phyloP scores from a whole-genome alignment of 495 filamentous ascomycete species.

The Letharia lupina region DNA sequence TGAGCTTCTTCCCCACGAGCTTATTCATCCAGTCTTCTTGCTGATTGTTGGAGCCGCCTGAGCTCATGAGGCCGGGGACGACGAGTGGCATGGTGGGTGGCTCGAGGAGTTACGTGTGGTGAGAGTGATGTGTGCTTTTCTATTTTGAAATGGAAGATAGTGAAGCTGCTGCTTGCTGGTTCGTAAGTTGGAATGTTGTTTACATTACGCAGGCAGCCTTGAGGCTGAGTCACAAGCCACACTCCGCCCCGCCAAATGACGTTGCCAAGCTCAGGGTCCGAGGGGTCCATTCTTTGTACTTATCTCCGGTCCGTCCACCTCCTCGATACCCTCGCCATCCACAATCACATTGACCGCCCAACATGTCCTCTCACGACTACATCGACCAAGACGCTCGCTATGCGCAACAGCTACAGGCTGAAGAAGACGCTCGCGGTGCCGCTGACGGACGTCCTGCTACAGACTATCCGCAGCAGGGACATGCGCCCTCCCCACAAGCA shows the following conservation, averaged over 20 bases:
- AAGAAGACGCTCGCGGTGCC: conserved; percentile 4
- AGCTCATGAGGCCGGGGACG: conserved; percentile 54
- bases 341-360: background rate
- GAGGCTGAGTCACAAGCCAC: conserved; percentile 10
- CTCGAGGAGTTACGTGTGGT: background rate
- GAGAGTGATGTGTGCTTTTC: background rate
- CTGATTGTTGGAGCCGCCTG: conserved; percentile 33
- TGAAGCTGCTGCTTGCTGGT: background rate
- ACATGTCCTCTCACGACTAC: background rate
- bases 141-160: background rate
- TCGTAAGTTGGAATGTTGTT: background rate
- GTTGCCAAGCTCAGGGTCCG: conserved; percentile 1
- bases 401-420: background rate
- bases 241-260: conserved; percentile 13
- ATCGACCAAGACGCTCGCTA: background rate
- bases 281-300: background rate
- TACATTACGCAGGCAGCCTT: background rate
- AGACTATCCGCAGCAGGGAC: background rate
- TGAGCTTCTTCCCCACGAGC: conserved; percentile 67
- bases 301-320: background rate
- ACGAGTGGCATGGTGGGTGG: conserved; percentile 73
- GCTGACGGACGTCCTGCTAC: conserved; percentile 2
- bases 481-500: background rate
- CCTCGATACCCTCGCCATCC: background rate
- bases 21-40: conserved; percentile 63